A percentile compares a stretch with the other conserved stretches of the same genome.
phyloP scores from a whole-genome alignment of 2,329 filamentous ascomycete genomes.

The Fusarium hostae region DNA sequence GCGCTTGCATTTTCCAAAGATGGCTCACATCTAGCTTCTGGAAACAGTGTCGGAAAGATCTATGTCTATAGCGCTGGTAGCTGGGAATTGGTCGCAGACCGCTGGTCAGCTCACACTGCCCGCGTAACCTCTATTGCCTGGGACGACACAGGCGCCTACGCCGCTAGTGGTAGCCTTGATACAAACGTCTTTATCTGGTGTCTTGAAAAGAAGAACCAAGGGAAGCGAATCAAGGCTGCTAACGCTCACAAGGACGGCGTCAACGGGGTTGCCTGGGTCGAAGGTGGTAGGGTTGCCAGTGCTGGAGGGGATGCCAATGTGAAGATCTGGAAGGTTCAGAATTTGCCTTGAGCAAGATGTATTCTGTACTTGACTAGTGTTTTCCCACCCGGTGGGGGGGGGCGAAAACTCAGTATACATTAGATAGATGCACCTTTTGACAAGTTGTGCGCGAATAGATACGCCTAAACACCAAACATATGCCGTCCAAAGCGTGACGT shows the following conservation, averaged over 20 bases:
- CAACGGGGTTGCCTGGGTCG: conserved; percentile 85
- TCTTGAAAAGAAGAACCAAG: conserved; percentile 78
- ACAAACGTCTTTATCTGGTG: conserved; percentile 96
- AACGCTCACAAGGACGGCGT: conserved; percentile 98
- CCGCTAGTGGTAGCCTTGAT: conserved; percentile 86
- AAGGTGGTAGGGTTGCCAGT: conserved; percentile 76
- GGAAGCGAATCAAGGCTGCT: conserved; percentile 81
- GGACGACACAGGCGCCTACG: conserved; percentile 80
- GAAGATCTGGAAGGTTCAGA: conserved; percentile 78
- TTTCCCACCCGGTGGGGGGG: conserved; percentile 7
- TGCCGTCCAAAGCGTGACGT: neutral
- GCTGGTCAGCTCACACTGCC: conserved; percentile 71
- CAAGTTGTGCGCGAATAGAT: conserved; percentile 1
- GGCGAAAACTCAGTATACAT: conserved; percentile 8
- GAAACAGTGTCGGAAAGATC: conserved; percentile 88
- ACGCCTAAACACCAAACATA: conserved; percentile 30
- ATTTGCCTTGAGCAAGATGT: conserved; percentile 45
- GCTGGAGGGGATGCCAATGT: conserved; percentile 88
- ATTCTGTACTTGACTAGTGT: conserved; percentile 19
- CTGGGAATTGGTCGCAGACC: conserved; percentile 81
- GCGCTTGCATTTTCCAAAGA: conserved; percentile 84
- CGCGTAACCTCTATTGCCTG: conserved; percentile 73
- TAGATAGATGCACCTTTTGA: conserved; percentile 23
- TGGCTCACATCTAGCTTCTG: conserved; percentile 82
- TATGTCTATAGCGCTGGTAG: conserved; percentile 74